Base-by-base conservation (phyloP, 129 eudicot genomes). In the Centella asiatica region DNA sequence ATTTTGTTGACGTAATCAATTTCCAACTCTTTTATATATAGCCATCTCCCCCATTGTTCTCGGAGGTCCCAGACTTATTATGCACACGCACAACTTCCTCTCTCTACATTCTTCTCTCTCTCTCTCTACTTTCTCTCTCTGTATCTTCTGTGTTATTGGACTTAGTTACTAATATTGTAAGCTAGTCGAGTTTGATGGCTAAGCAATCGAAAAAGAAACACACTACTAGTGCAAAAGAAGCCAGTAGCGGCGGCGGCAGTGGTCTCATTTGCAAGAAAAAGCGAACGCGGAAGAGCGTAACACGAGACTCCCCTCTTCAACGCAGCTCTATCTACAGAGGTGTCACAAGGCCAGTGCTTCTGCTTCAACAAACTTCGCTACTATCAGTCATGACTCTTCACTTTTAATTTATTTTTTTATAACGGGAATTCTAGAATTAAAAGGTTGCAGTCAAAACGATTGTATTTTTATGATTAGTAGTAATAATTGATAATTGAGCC, bases 321-420 rank as follows among this genome's bases (percentile, higher is more conserved):
- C 88, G 97, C 5, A 90, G 97, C 89, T 90, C 97, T 27, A 64
- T 78, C 18, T 83, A 83, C 60, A 69, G 93, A 34, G 97, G 95
- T 33, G 95, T 86, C 28, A 90, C 95, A 0, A 78, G 93, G 97
- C 59, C 2, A 53, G 58, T n/a, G n/a, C n/a, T n/a, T 53, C 12
- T 1, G 15, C 2, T 26, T 4, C 34, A 14, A 53, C 25, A 48
- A n/a, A 0, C 22, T 22, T 8, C 54, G n/a, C n/a, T n/a, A n/a
- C 22, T 0, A 39, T 42, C 51, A 45, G 9, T 45, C 7, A 10
- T n/a, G 17, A 22, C 11, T 24, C 1, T 54, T 20, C 24, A 1
- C 10, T 26, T 20, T 31, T 45, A 13, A 1, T 51, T 62, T 39
- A 7, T 5, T 25, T 1, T 25, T 18, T 53, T 7, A n/a, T n/a